Evolutionary conservation across 495 filamentous ascomycete genomes (phyloP), one percentile per base, ranked within the genome.

Genomic region (Lepidopterella palustris): DNA sequence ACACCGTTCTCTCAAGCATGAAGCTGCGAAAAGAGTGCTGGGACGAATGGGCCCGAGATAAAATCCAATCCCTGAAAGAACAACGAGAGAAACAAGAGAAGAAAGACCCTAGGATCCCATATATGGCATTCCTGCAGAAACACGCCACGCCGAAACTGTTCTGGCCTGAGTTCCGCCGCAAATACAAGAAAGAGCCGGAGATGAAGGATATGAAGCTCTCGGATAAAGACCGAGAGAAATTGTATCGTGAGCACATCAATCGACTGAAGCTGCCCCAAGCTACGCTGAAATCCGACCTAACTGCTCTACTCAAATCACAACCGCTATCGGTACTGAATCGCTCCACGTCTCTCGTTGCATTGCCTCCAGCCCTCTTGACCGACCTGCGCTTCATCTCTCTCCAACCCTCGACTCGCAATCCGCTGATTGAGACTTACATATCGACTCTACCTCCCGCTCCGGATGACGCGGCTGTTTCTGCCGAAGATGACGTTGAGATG

Each of bases 81-180:
- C 81, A 80, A 65, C 87, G 88, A 45, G 84, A 84, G 57, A 86
- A 84, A 48, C 81, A 89, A 62, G 87, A 88, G 68, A 92, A 90
- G 75, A 82, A 84, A 54, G 90, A 98, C 63, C 95, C 93, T 6
- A 78, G 82, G 23, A 89, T 96, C 58, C 83, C 87, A 25, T 98
- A 91, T 70, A 73, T 97, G 59, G 82, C 80, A 0, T 90, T 98
- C 62, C 76, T 98, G 21, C 83, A 91, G 57, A 83, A 86, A 60
- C 77, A 87, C 57, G 90, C 90, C 0, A 92, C 85, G 0, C 86
- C 88, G 1, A 97, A 96, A 73, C 76, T 97, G 10, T 98, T 95
- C 72, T 98, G 93, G 93, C 84, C 88, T 0, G 93, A 98, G 69
- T 98, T 98, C 71, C 89, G 89, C 62, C 80, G 92, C 28, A 97